Percentiles rank a stretch among this genome's conserved stretches.
Conservation (phyloP, 225 moss, liverwort and hornwort species). For the Pleurozium schreberi region DNA sequence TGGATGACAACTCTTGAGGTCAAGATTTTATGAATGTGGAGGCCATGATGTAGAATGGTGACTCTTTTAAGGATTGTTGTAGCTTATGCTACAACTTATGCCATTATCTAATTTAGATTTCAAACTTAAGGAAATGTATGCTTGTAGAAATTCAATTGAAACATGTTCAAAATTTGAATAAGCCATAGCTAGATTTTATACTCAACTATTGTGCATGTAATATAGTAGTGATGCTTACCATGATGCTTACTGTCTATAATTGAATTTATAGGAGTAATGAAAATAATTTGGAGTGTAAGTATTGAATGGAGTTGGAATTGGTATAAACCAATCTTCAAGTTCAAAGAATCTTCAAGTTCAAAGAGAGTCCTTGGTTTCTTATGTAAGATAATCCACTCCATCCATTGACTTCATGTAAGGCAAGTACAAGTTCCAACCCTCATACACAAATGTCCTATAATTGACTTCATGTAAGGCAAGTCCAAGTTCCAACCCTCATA, state of each 20-base stretch:
- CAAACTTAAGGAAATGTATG: not conserved
- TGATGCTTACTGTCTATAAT: fast-evolving
- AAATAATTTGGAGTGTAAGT: not conserved
- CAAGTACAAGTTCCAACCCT: not conserved
- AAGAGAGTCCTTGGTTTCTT: not conserved
- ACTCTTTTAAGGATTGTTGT: not conserved
- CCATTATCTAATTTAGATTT: not conserved
- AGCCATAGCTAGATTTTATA: not conserved
- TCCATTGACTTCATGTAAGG: not conserved
- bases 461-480: not conserved
- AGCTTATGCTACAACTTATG: fast-evolving
- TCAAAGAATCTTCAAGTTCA: too few relatives aligned
- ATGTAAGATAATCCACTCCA: not conserved
- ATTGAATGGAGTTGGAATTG: not conserved
- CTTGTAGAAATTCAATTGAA: too few relatives aligned
- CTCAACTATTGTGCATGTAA: not conserved
- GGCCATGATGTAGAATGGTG: not conserved
- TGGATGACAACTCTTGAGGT: not conserved
- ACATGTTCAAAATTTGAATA: not conserved
- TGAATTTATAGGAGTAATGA: fast-evolving
- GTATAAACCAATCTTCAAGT: not conserved
- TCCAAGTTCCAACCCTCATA: not conserved
- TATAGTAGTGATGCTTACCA: not conserved
- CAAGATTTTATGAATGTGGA: too few relatives aligned
- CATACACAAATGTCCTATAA: not conserved